phyloP scores from a whole-genome alignment of 1,284 basidiomycete species.

The Ustilago shanxiensis region DNA sequence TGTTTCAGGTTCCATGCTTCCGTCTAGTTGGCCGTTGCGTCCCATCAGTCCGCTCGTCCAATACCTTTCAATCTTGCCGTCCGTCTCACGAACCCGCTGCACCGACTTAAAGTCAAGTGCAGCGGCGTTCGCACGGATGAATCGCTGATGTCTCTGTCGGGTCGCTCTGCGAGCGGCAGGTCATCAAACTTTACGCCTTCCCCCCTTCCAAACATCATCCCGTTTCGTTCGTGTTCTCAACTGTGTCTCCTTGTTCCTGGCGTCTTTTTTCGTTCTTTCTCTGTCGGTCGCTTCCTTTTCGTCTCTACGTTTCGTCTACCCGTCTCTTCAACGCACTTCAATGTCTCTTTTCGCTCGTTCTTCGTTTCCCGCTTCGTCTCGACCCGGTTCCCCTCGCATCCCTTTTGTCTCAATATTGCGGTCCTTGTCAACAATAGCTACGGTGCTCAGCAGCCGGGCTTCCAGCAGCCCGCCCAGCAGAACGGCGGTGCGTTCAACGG shows the following conservation, averaged over 20 bases:
- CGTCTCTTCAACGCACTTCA: slow-evolving; percentile 6
- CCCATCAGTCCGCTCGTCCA: neutral
- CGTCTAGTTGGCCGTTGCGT: neutral
- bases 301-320: slow-evolving; percentile 9
- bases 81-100: no score
- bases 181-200: neutral
- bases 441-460: slow-evolving; percentile 46
- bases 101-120: no score
- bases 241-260: slow-evolving; percentile 20
- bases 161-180: neutral
- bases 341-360: slow-evolving; percentile 6
- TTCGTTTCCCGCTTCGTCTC: neutral
- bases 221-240: slow-evolving; percentile 30
- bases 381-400: neutral
- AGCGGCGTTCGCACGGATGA: neutral
- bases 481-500: slow-evolving; percentile 45
- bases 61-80: neutral
- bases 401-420: neutral
- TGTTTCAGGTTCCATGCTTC: slow-evolving; percentile 7
- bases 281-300: slow-evolving; percentile 4
- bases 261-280: slow-evolving; percentile 1
- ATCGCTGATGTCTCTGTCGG: neutral
- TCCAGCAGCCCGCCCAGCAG: slow-evolving; percentile 51
- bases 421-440: slow-evolving; percentile 27
- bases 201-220: neutral